These are phyloP conservation scores for Isabelozyma rhagii DNA, from an alignment of 805 yeast genomes.

Conservation along the genomic window DNA sequence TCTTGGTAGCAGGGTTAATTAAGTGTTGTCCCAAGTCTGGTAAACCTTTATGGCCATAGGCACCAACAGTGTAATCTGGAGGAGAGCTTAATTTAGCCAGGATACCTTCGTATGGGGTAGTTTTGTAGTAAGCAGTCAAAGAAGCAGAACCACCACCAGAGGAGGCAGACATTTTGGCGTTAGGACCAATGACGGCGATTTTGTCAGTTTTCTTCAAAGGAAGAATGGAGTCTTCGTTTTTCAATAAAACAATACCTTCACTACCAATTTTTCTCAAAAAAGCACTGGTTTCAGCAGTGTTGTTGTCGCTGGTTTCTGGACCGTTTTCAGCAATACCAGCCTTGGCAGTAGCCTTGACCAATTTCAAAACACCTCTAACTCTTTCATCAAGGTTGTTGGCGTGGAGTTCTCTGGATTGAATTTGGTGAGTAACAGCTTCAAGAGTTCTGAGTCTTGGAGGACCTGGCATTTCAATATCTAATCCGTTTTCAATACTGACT, in stretches of 20 bases:
- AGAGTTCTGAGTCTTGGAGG: conserved; percentile 20
- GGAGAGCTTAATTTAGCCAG: conserved; percentile 9
- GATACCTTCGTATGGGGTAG: conserved; percentile 23
- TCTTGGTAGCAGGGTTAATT: conserved; percentile 17
- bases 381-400: conserved; percentile 22
- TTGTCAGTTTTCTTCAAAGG: conserved; percentile 29
- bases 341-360: conserved; percentile 16
- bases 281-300: conserved; percentile 21
- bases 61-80: conserved; percentile 28
- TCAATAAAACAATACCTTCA: conserved; percentile 26
- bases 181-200: conserved; percentile 31
- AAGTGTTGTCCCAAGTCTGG: conserved; percentile 24
- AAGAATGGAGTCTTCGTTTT: conserved; percentile 22
- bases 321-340: conserved; percentile 20
- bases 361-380: conserved; percentile 22
- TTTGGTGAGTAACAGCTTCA: conserved; percentile 17
- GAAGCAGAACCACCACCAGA: conserved; percentile 36
- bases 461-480: conserved; percentile 36
- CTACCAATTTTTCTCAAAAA: conserved; percentile 18
- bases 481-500: conserved; percentile 23
- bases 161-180: conserved; percentile 24
- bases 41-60: conserved; percentile 23
- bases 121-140: conserved; percentile 21
- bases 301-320: conserved; percentile 15
- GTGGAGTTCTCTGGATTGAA: conserved; percentile 22